These are phyloP conservation scores for Hypoxylon sp. DNA, from an alignment of 2,329 filamentous ascomycete species.

Conservation along the genomic window DNA sequence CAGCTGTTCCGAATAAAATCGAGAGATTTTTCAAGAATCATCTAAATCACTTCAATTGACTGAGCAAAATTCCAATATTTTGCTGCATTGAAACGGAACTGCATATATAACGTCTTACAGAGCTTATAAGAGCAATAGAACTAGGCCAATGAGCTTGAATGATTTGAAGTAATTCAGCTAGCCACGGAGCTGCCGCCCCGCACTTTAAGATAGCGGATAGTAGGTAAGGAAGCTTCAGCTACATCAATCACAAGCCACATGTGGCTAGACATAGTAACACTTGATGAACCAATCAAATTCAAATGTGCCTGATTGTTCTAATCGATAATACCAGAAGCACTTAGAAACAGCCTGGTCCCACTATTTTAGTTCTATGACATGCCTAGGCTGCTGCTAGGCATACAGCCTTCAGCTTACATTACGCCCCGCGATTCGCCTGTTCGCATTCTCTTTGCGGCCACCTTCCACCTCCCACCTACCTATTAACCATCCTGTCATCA, in stretches of 20 bases:
- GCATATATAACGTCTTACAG: neutral
- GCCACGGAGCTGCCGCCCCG: slow-evolving; percentile 22
- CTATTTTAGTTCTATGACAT: slow-evolving; percentile 23
- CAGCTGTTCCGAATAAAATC: neutral
- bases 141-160: neutral
- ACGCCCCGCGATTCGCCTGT: slow-evolving; percentile 43
- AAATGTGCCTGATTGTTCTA: neutral
- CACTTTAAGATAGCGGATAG: slow-evolving; percentile 15
- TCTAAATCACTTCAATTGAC: neutral
- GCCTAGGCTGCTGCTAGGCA: slow-evolving; percentile 2
- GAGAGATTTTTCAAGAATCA: neutral
- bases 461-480: slow-evolving; percentile 9
- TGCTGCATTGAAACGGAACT: neutral
- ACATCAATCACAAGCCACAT: slow-evolving; percentile 15
- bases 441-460: neutral
- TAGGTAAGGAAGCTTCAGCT: slow-evolving; percentile 15
- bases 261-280: neutral
- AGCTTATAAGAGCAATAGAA: neutral
- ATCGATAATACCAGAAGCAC: slow-evolving; percentile 22
- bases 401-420: slow-evolving; percentile 27
- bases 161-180: slow-evolving; percentile 18
- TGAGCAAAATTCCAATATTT: neutral
- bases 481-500: slow-evolving; percentile 32
- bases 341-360: slow-evolving; percentile 18
- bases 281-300: neutral